phyloP scores from a whole-genome alignment of 2,329 filamentous ascomycete genomes.

The Fusarium duplospermum region DNA sequence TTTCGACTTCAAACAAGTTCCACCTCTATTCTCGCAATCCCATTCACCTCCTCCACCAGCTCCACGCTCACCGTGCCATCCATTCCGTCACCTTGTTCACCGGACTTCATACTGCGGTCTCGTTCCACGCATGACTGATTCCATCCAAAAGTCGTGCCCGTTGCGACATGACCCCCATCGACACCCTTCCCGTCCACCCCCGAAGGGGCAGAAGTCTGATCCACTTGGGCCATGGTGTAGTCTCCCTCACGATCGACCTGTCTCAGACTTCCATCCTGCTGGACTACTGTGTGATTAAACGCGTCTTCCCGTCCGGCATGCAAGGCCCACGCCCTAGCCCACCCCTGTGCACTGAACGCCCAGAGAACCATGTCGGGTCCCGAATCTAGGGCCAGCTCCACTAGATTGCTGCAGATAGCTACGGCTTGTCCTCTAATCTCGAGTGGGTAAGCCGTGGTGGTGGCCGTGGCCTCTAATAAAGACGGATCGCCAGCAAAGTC shows the following conservation, averaged over 20 bases:
- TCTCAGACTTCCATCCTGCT: conserved; percentile 49
- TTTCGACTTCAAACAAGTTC: conserved; percentile 46
- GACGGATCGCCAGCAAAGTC: conserved; percentile 33
- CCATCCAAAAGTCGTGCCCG: conserved; percentile 4
- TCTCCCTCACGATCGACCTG: conserved; percentile 48
- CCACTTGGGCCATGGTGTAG: conserved; percentile 41
- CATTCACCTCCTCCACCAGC: conserved; percentile 51
- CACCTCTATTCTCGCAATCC: conserved; percentile 53
- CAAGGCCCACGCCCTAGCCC: conserved; percentile 49
- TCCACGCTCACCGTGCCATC: conserved; percentile 44
- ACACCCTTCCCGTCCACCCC: conserved; percentile 11
- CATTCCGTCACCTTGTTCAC: conserved; percentile 28
- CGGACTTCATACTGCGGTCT: conserved; percentile 27
- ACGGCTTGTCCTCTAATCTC: conserved; percentile 48
- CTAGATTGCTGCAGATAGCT: conserved; percentile 46
- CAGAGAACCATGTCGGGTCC: conserved; percentile 51
- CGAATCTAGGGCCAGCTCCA: conserved; percentile 49
- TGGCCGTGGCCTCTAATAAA: conserved; percentile 14
- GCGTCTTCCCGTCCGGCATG: conserved; percentile 36
- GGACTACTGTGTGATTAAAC: conserved; percentile 36
- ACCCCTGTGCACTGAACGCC: conserved; percentile 51
- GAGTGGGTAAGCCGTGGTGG: conserved; percentile 40
- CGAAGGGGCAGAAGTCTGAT: conserved; percentile 1
- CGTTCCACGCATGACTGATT: conserved; percentile 16
- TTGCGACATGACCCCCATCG: conserved; percentile 18